Conservation (phyloP, 1,284 basidiomycete genomes). For the Tremellales sp. region DNA sequence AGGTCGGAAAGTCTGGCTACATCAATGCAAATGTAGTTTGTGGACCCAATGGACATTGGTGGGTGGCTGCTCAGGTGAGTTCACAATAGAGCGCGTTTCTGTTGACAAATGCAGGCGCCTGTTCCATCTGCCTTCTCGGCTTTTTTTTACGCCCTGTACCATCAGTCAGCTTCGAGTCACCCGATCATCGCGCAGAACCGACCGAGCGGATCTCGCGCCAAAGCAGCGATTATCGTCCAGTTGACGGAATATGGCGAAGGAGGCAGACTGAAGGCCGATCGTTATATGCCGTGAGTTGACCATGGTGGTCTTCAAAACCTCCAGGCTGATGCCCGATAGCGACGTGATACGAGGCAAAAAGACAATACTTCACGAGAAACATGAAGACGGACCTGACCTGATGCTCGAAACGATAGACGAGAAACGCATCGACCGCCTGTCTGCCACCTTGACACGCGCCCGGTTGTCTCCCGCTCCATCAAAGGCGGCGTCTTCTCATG, state of each 20-base stretch:
- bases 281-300: slow-evolving; percentile 31
- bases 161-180: slow-evolving; percentile 21
- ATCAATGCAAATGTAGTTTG: slow-evolving; percentile 42
- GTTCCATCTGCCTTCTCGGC: slow-evolving; percentile 25
- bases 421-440: slow-evolving; percentile 8
- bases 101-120: slow-evolving; percentile 28
- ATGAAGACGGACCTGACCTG: slow-evolving; percentile 6
- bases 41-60: slow-evolving; percentile 27
- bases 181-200: slow-evolving; percentile 4
- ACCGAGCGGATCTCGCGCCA: no score
- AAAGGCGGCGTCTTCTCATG: neutral
- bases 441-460: slow-evolving; percentile 10
- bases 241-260: slow-evolving; percentile 40
- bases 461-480: neutral
- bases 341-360: neutral
- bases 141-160: slow-evolving; percentile 35
- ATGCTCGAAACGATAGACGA: neutral
- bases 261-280: slow-evolving; percentile 37
- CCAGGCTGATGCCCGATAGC: neutral
- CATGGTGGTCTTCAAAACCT: neutral
- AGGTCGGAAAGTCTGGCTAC: slow-evolving; percentile 19
- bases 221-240: slow-evolving; percentile 36
- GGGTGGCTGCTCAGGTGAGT: slow-evolving; percentile 44
- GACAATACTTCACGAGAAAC: neutral
- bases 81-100: neutral